Conservation (phyloP, 257 asterid species). For the Scutellaria galericulata region DNA sequence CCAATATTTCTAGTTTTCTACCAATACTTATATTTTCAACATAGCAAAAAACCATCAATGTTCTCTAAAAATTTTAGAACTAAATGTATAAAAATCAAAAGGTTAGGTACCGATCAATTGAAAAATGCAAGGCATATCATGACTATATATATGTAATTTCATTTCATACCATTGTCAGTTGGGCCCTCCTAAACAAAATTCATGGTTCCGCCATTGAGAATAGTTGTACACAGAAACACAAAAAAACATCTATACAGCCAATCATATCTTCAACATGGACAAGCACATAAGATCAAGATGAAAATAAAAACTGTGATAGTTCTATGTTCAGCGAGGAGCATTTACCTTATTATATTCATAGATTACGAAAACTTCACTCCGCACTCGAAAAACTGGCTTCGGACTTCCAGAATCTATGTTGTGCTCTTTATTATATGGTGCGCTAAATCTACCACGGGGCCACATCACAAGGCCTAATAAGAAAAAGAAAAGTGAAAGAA, state of each 20-base stretch:
- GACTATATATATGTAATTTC: no score
- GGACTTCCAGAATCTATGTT: conserved; percentile 10
- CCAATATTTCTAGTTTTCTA: no score
- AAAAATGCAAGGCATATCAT: no score
- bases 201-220: no score
- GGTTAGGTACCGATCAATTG: no score
- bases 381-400: neutral
- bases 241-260: neutral
- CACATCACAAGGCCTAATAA: conserved; percentile 1
- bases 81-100: no score
- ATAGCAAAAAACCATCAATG: no score
- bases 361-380: neutral
- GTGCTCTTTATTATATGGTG: neutral
- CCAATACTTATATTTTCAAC: no score
- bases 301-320: neutral
- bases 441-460: neutral
- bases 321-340: neutral
- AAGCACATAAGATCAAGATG: neutral
- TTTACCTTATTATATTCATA: conserved; percentile 16
- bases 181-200: no score
- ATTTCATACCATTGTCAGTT: no score
- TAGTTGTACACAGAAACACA: neutral
- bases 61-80: no score
- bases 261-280: conserved; percentile 10
- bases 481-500: conserved; percentile 1